Conservation (phyloP, 1,284 basidiomycete species). For the Pyrrhoderma lamaoense region DNA sequence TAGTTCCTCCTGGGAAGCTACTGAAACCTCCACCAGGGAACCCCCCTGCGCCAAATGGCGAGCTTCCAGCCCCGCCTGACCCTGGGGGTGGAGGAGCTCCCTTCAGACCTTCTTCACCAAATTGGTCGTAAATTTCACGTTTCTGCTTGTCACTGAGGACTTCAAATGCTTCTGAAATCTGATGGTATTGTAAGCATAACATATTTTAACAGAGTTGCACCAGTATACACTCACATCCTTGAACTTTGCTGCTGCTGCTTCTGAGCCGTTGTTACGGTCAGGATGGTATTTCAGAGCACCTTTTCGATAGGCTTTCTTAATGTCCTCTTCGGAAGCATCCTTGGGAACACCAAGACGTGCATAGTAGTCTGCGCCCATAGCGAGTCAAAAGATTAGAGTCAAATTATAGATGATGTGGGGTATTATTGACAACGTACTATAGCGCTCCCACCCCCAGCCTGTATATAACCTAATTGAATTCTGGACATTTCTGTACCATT, state of each 20-base stretch:
- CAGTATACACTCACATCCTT: constrained; percentile 62
- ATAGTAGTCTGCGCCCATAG: constrained; percentile 81
- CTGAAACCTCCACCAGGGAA: constrained; percentile 39
- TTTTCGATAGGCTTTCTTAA: constrained; percentile 83
- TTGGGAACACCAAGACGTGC: constrained; percentile 69
- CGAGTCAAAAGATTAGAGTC: no score
- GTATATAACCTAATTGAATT: no score
- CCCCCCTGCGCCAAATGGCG: constrained; percentile 34
- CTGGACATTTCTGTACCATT: background rate
- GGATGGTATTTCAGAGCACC: constrained; percentile 91
- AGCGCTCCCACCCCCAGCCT: no score
- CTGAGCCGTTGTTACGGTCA: constrained; percentile 80
- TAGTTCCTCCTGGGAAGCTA: constrained; percentile 43
- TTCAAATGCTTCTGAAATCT: constrained; percentile 96
- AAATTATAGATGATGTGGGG: no score
- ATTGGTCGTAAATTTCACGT: constrained; percentile 88
- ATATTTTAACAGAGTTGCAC: background rate
- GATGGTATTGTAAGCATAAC: constrained; percentile 46
- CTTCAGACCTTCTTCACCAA: constrained; percentile 95
- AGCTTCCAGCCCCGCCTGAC: constrained; percentile 38
- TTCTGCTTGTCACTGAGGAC: constrained; percentile 94
- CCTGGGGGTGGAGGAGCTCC: constrained; percentile 42
- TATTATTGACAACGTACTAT: no score
- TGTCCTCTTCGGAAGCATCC: constrained; percentile 72
- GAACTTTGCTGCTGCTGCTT: constrained; percentile 85